Base-by-base conservation (phyloP, 192 early-diverging fungal species). In the Geranomyces variabilis region DNA sequence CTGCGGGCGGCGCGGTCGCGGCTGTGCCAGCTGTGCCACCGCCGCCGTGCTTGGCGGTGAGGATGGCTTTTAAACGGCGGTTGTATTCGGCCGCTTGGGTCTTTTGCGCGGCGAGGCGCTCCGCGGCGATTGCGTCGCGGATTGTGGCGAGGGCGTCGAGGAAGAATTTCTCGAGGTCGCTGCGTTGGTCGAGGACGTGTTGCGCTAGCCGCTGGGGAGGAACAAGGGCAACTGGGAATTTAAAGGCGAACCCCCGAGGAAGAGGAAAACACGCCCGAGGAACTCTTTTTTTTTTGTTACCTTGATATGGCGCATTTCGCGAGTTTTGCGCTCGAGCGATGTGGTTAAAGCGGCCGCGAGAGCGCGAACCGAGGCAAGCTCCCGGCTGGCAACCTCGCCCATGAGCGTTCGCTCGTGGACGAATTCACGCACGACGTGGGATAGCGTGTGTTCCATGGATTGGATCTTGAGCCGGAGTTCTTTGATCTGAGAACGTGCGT, bases 261-360 rank as follows among this genome's bases (percentile, higher is more conserved):
- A n/a, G n/a, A n/a, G n/a, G n/a, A n/a, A n/a, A n/a, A n/a, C n/a
- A n/a, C n/a, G n/a, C n/a, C n/a, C n/a, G n/a, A n/a, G n/a, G n/a
- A n/a, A n/a, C n/a, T n/a, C n/a, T n/a, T n/a, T n/a, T n/a, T n/a
- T n/a, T n/a, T n/a, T n/a, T n/a, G n/a, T n/a, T n/a, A 87, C 84
- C 69, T 82, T 85, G 73, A 89, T 88, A 63, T 89, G 84, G 63
- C 70, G 79, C 84, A 86, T 89, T 68, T 89, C 86, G 14, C 67
- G 45, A 6, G 78, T 74, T 64, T 82, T 87, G 1, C 78, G 61
- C 14, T 65, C 63, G 10, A 89, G 58, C 31, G 68, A 75, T 30
- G 70, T 75, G 41, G 75, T 75, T 26, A 89, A 72, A 44, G 67
- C 31, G 1, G 44, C 59, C 1, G 82, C 77, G 0, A 80, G 66